Conservation (phyloP, 352 stramenopile genomes). For the Phytophthora megakarya region DNA sequence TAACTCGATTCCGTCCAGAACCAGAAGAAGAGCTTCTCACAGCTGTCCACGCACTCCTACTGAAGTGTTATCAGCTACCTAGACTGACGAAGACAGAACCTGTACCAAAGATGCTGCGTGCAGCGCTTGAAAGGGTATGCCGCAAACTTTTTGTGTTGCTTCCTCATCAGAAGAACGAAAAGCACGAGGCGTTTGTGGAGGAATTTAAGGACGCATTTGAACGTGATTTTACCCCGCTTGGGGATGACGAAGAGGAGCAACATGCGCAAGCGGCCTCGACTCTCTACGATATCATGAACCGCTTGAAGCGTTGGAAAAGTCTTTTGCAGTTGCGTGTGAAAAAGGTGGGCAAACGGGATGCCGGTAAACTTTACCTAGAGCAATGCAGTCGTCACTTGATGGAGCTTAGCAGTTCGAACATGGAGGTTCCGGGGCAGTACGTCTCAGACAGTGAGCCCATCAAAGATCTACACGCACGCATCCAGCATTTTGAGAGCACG, state of each 20-base stretch:
- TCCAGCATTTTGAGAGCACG: conserved; percentile 89
- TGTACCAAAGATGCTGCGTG: conserved; percentile 89
- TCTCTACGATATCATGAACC: conserved; percentile 87
- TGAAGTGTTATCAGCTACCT: conserved; percentile 92
- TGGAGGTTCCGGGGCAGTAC: conserved; percentile 94
- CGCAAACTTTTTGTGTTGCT: conserved; percentile 91
- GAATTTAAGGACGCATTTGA: conserved; percentile 89
- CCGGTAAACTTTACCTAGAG: conserved; percentile 82
- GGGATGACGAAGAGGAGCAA: conserved; percentile 30
- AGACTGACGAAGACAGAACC: conserved; percentile 76
- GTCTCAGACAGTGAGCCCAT: conserved; percentile 91
- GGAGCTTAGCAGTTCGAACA: conserved; percentile 84
- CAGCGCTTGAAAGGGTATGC: conserved; percentile 91
- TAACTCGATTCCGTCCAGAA: conserved; percentile 96
- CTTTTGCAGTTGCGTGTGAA: conserved; percentile 86
- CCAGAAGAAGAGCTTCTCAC: conserved; percentile 97
- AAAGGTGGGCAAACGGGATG: conserved; percentile 67
- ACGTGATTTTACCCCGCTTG: conserved; percentile 72
- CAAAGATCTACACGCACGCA: conserved; percentile 91
- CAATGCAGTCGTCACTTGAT: conserved; percentile 90
- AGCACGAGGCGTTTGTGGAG: conserved; percentile 87
- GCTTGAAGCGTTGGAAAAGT: conserved; percentile 92
- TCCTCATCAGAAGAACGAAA: conserved; percentile 87
- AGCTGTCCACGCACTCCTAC: conserved; percentile 94
- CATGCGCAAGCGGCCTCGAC: conserved; percentile 45